Conservation (phyloP, 2,329 filamentous ascomycete species). For the Fusarium chlamydosporum region DNA sequence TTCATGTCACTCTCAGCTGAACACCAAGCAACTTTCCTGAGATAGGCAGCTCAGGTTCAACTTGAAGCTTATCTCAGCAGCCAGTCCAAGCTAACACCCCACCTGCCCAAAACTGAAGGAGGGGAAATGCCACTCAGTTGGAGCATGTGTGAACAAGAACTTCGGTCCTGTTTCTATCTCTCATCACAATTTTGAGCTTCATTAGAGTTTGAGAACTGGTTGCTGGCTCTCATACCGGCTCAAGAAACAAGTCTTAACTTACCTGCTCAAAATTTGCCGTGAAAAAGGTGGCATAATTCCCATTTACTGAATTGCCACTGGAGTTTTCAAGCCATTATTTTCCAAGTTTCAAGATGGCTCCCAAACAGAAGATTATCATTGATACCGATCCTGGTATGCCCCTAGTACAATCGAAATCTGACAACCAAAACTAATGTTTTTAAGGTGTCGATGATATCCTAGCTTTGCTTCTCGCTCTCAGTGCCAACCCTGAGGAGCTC, state of each 20-base stretch:
- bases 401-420: too few species aligned
- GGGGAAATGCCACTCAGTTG: conserved; percentile 39
- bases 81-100: conserved; percentile 27
- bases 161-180: conserved; percentile 8
- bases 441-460: conserved; percentile 89
- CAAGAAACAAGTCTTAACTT: neutral
- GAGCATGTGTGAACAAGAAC: conserved; percentile 13
- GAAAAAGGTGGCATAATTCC: neutral
- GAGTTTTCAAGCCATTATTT: conserved; percentile 2
- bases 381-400: conserved; percentile 88
- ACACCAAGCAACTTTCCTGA: conserved; percentile 9
- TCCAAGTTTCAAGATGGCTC: conserved; percentile 63
- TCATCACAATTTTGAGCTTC: conserved; percentile 19
- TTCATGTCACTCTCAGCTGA: conserved; percentile 5
- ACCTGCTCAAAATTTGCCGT: neutral
- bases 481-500: conserved; percentile 84
- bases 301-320: conserved; percentile 8
- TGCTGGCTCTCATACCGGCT: neutral
- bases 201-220: neutral
- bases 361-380: conserved; percentile 86
- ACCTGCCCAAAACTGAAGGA: conserved; percentile 48
- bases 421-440: conserved; percentile 7
- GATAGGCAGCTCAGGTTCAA: conserved; percentile 11
- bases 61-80: conserved; percentile 48
- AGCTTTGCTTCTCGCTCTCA: conserved; percentile 87